phyloP scores from a whole-genome alignment of 768 basidiomycete species.

The Dictyophora rubrovolvata region DNA sequence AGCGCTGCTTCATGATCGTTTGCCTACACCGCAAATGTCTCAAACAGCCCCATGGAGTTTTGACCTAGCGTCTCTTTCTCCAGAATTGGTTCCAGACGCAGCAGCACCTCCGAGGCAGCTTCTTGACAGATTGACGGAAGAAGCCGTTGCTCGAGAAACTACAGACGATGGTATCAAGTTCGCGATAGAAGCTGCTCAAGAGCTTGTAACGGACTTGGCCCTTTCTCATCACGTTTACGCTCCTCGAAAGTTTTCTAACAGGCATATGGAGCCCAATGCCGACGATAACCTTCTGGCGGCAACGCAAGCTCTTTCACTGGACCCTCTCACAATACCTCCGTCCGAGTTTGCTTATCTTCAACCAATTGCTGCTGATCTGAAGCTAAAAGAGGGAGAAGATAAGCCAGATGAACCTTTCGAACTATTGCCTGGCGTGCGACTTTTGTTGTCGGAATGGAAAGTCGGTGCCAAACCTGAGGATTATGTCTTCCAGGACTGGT shows the following conservation, averaged over 20 bases:
- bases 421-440: slow-evolving; percentile 44
- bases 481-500: slow-evolving; percentile 48
- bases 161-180: slow-evolving; percentile 1
- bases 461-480: slow-evolving; percentile 39
- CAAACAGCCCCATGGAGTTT: slow-evolving; percentile 43
- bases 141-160: background rate
- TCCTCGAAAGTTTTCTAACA: slow-evolving; percentile 27
- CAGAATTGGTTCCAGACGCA: background rate
- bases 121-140: background rate
- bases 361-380: slow-evolving; percentile 29
- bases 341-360: slow-evolving; percentile 53
- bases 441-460: slow-evolving; percentile 63
- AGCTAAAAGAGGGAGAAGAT: slow-evolving; percentile 9
- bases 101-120: background rate
- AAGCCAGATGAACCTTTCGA: slow-evolving; percentile 17
- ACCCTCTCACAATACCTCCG: slow-evolving; percentile 39
- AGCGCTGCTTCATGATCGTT: slow-evolving; percentile 37
- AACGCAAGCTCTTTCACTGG: slow-evolving; percentile 37
- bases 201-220: slow-evolving; percentile 52
- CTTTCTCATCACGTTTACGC: slow-evolving; percentile 53
- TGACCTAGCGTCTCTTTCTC: slow-evolving; percentile 25
- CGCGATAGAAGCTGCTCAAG: slow-evolving; percentile 39
- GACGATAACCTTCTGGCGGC: slow-evolving; percentile 36
- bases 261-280: slow-evolving; percentile 21
- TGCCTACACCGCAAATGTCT: slow-evolving; percentile 30